Evolutionary conservation across 768 basidiomycete genomes (phyloP).

Genomic region (Zangia roseola): DNA sequence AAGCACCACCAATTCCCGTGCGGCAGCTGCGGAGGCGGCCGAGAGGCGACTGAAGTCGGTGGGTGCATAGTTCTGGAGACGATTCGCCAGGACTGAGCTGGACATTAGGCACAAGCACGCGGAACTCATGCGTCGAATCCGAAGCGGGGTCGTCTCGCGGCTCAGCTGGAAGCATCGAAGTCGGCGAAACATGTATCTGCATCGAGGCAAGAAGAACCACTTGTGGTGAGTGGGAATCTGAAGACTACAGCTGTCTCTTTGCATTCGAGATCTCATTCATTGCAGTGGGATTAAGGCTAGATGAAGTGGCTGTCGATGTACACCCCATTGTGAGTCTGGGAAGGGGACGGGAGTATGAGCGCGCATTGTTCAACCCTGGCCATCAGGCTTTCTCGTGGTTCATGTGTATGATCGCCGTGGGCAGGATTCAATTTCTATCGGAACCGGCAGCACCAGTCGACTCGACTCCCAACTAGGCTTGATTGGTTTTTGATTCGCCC

Average conservation of each 20-base stretch:
- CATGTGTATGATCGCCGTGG: conserved; percentile 32
- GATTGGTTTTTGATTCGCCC: conserved; percentile 32
- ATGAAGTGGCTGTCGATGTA: conserved; percentile 21
- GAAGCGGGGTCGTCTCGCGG: conserved; percentile 43
- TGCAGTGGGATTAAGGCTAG: conserved; percentile 43
- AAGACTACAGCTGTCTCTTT: conserved; percentile 21
- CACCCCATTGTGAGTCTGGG: conserved; percentile 22
- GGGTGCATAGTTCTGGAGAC: conserved; percentile 29
- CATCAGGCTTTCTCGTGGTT: conserved; percentile 37
- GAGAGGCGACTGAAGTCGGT: conserved; percentile 59
- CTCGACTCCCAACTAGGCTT: conserved; percentile 21
- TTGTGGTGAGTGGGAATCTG: conserved; percentile 43
- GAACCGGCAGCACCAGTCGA: conserved; percentile 30
- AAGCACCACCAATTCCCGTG: conserved; percentile 42
- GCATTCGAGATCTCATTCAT: conserved; percentile 26
- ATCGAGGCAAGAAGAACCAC: conserved; percentile 37
- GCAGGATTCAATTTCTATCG: conserved; percentile 29
- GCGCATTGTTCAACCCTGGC: conserved; percentile 22
- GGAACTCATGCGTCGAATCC: conserved; percentile 46
- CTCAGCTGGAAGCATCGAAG: conserved; percentile 41
- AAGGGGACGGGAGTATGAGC: conserved; percentile 21
- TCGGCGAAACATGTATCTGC: conserved; percentile 36
- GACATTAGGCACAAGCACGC: conserved; percentile 39
- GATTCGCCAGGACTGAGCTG: conserved; percentile 22
- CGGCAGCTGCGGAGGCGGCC: conserved; percentile 62